Evolutionary conservation across 176 grass and related monocot genomes (phyloP).

Genomic region (Alopecurus myosuroides): DNA sequence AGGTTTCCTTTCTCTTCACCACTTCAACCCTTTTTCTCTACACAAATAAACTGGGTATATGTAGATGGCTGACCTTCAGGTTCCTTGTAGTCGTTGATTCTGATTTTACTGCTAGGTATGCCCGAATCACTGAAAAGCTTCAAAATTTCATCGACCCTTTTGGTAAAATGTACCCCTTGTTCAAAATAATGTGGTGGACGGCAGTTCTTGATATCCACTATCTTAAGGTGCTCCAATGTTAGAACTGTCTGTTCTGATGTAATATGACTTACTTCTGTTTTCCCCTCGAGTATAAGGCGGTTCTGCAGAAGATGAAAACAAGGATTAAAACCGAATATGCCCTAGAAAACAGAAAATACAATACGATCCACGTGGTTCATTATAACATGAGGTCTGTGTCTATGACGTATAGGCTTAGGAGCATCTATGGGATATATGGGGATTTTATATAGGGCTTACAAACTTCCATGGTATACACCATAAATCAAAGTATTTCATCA

Average conservation of each 20-base stretch:
- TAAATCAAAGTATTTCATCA: neutral
- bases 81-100: neutral
- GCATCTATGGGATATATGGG: neutral
- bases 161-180: too few species aligned
- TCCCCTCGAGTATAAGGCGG: neutral
- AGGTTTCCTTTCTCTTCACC: neutral
- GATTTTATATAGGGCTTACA: neutral
- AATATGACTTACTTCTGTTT: neutral
- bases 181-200: neutral
- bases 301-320: neutral
- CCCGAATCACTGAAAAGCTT: neutral
- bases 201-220: neutral
- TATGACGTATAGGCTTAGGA: too few species aligned
- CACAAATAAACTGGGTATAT: neutral
- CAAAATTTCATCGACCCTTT: neutral
- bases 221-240: neutral
- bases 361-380: too few species aligned
- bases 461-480: neutral
- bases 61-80: neutral
- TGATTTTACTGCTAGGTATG: neutral
- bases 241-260: neutral
- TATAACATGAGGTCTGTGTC: too few species aligned
- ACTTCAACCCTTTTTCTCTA: neutral
- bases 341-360: neutral
- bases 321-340: too few species aligned